phyloP scores from a whole-genome alignment of 768 basidiomycete genomes.

The Pulveroboletus ravenelii region DNA sequence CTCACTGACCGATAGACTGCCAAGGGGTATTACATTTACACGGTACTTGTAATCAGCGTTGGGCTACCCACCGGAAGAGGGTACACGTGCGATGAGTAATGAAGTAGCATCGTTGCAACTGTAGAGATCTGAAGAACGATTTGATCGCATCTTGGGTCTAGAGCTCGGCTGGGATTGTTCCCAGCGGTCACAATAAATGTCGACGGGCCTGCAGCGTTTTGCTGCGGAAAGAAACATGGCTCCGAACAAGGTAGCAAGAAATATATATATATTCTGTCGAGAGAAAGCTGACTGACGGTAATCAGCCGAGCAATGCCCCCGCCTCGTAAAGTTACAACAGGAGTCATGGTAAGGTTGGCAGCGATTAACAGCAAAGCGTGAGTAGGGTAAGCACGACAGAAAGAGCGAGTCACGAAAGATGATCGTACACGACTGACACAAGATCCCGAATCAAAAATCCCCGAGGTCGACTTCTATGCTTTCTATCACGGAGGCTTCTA shows the following conservation, averaged over 20 bases:
- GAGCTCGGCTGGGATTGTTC: no score
- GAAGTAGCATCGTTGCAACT: not conserved
- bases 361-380: not conserved
- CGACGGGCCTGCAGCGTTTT: no score
- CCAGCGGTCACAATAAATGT: no score
- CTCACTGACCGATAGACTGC: constrained; percentile 4
- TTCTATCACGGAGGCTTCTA: constrained; percentile 58
- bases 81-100: constrained; percentile 6
- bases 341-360: not conserved
- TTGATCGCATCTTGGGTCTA: no score
- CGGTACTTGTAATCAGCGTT: constrained; percentile 4
- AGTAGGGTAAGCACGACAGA: constrained; percentile 1
- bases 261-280: constrained; percentile 4
- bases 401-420: not conserved
- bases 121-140: no score
- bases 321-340: constrained; percentile 5
- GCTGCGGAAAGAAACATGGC: no score
- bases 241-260: not conserved
- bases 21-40: not conserved
- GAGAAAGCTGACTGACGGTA: not conserved
- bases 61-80: not conserved
- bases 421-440: constrained; percentile 1
- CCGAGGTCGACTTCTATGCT: constrained; percentile 73
- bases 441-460: constrained; percentile 49
- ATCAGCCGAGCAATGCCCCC: constrained; percentile 5